Percentiles rank a stretch among this genome's conserved stretches.
Conservation (phyloP, 192 early-diverging fungal genomes). For the Glomus cerebriforme region DNA sequence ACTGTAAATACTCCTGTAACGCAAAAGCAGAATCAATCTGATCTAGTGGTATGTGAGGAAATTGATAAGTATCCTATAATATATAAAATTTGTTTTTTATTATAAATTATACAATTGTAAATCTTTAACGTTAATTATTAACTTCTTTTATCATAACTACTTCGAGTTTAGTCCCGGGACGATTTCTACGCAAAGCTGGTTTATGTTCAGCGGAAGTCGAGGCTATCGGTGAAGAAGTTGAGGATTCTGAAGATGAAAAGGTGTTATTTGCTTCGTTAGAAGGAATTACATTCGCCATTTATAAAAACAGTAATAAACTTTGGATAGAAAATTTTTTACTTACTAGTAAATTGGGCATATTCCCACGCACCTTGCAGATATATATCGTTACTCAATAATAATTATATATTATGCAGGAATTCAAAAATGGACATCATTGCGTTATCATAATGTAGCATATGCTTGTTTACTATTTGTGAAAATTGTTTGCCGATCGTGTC, state of each 20-base stretch:
- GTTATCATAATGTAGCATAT: too few species aligned
- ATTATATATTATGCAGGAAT: too few species aligned
- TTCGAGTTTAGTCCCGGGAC: slow-evolving; percentile 23
- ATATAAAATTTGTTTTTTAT: background rate
- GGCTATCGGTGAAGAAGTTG: background rate
- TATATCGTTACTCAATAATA: too few species aligned
- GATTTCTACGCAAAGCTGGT: slow-evolving; percentile 22
- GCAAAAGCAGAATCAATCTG: slow-evolving; percentile 72
- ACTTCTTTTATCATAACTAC: background rate
- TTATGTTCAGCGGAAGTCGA: background rate
- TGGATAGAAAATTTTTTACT: too few species aligned
- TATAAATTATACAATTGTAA: background rate
- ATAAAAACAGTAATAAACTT: background rate
- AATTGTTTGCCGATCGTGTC: too few species aligned
- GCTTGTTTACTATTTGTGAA: too few species aligned
- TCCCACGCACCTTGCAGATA: too few species aligned
- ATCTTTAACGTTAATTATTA: background rate
- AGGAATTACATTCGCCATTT: background rate
- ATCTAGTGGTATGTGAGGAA: slow-evolving; percentile 54
- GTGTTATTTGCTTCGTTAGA: background rate
- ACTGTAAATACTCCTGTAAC: slow-evolving; percentile 80
- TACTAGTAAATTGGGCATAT: too few species aligned
- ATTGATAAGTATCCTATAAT: slow-evolving; percentile 49
- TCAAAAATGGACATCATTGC: too few species aligned
- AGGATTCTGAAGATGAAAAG: background rate